Conservation (phyloP, 129 eudicot species). For the Tagetes patula region DNA sequence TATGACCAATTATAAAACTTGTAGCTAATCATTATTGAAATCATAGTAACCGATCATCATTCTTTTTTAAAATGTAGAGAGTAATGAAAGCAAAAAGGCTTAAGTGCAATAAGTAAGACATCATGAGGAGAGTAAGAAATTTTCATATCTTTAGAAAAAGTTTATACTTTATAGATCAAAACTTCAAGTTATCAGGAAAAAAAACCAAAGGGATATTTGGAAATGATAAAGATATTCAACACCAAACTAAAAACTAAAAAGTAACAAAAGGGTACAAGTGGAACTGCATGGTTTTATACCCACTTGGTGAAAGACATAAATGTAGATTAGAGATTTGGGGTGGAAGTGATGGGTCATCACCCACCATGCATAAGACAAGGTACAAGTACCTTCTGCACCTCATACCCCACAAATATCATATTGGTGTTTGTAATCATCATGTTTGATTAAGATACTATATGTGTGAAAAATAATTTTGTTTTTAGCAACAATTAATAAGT, state of each 20-base stretch:
- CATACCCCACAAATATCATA: slow-evolving; percentile 27
- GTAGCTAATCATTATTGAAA: no score
- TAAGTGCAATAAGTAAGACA: no score
- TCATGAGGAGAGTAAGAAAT: no score
- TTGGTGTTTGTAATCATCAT: slow-evolving; percentile 12
- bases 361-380: slow-evolving; percentile 26
- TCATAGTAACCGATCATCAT: no score
- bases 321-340: slow-evolving; percentile 26
- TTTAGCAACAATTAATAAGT: no score
- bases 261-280: slow-evolving; percentile 19
- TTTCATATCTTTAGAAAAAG: no score
- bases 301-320: slow-evolving; percentile 28
- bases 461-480: neutral
- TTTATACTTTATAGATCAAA: no score
- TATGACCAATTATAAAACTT: no score
- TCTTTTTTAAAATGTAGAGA: no score
- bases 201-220: neutral
- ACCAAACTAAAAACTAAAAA: slow-evolving; percentile 17
- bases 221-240: slow-evolving; percentile 3
- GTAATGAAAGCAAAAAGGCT: no score
- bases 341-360: slow-evolving; percentile 28
- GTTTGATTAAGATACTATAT: slow-evolving; percentile 2
- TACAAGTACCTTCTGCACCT: slow-evolving; percentile 25
- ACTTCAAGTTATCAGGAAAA: neutral
- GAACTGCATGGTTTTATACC: slow-evolving; percentile 20